Evolutionary conservation across 2,329 filamentous ascomycete genomes (phyloP), one percentile per base, ranked within the genome.

Genomic region (Cladosporium austrohemisphaericum): DNA sequence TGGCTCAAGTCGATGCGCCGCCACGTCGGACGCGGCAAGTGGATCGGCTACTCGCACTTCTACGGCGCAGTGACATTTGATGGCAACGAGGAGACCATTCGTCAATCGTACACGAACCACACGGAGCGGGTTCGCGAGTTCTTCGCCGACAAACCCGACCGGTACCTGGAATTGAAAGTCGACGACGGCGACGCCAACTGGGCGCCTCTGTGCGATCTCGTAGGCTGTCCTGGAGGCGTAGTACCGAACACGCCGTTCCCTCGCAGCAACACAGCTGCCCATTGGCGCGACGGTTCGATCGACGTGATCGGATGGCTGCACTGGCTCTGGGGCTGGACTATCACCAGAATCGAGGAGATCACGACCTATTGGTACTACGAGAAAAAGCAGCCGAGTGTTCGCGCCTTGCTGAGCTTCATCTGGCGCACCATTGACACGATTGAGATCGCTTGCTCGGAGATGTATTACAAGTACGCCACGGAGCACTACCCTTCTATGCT

Each of bases 1-100:
- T 64, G 61, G 61, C 45, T 64, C 40, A 50, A 52, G 13, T 61
- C 57, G 28, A 63, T 64, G 59, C 49, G 52, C 8, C 50, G 54
- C 25, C 61, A 64, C 41, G 55, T 63, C 19, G 57, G 55, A 3
- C 48, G 60, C 19, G 61, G 61, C 2, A 41, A 49, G 41, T 63
- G 61, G 61, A 38, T 46, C 10, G 55, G 57, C 5, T 58, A 59
- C 33, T 49, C 46, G 14, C 43, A 57, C 18, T 60, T 61, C 51
- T 61, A 60, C 28, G 59, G 59, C 25, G 56, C 57, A 14, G 54
- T 56, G 29, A 54, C 50, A 4, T 55, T 55, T 19, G 50, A 52
- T 9, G 57, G 57, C 8, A 58, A 59, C 33, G 57, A 59, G 45
- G 49, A 55, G n/a, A 50, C 56, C 5, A 56, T 60, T 14, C 47